Percentiles rank a stretch among this genome's conserved stretches.
Conservation (phyloP, 768 basidiomycete species). For the Xerocomellus dryophilus region DNA sequence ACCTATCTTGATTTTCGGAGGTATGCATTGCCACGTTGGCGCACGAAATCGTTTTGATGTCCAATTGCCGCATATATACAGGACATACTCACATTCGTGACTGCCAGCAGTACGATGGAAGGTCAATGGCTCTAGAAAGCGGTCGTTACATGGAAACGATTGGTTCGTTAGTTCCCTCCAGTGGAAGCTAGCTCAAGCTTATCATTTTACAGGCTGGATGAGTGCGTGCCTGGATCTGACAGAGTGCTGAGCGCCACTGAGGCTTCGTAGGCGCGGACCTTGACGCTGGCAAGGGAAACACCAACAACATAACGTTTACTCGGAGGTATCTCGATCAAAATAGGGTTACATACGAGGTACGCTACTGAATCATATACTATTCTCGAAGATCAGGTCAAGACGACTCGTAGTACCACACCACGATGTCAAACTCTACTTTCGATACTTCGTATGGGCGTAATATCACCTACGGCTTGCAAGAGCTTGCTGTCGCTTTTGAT, state of each 20-base stretch:
- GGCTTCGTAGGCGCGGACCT: constrained; percentile 45
- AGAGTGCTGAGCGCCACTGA: background rate
- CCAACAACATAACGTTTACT: constrained; percentile 55
- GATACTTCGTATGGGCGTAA: constrained; percentile 53
- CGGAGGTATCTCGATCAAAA: constrained; percentile 81
- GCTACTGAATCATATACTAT: background rate
- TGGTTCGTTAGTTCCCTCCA: constrained; percentile 41
- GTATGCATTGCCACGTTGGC: constrained; percentile 25
- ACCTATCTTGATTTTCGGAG: constrained; percentile 83
- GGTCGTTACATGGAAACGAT: constrained; percentile 93
- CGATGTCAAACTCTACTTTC: constrained; percentile 48
- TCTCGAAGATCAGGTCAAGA: background rate
- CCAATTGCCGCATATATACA: constrained; percentile 10
- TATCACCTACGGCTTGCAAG: constrained; percentile 55
- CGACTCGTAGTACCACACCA: constrained; percentile 61
- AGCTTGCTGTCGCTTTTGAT: constrained; percentile 57
- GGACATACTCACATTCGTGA: constrained; percentile 49
- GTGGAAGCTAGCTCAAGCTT: background rate
- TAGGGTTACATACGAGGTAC: constrained; percentile 70
- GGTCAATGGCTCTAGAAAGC: constrained; percentile 56
- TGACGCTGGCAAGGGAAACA: constrained; percentile 35
- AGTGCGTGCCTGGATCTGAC: constrained; percentile 38
- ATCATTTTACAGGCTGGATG: constrained; percentile 47
- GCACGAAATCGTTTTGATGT: background rate
- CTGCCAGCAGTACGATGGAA: constrained; percentile 26